Evolutionary conservation across 257 asterid species (phyloP), one percentile per base, ranked within the genome.

Genomic region (Jacaranda mimosifolia): DNA sequence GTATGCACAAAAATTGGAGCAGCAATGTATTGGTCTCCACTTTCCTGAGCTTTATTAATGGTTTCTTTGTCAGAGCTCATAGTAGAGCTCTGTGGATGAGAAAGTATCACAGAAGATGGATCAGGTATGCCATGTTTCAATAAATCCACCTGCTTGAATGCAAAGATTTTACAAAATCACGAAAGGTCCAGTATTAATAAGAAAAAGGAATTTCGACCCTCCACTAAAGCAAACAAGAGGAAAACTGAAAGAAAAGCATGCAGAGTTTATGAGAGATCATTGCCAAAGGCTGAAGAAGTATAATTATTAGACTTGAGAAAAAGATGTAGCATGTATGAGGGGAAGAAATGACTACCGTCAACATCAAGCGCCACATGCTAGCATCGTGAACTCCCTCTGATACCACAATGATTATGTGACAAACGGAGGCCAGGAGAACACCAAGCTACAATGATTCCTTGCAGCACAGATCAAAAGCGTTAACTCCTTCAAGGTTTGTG

Each of bases 311-410:
- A 62, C 71, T 46, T 53, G 55, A 32, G 17, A 69, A 60, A 51
- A 14, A 42, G 9, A 32, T n/a, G 38, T 13, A 45, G 66, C 38
- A 80, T 12, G 56, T 48, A 46, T 14, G 68, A 70, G 68, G 43
- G 63, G 65, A 74, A 35, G 46, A 77, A 26, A 65, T 64, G 63
- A 40, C 51, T 90, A 94, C 98, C 97, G 96, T 93, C 56, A 79
- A 79, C 94, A 95, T 86, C 80, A 95, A 86, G 66, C 84, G 97
- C 99, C 98, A 95, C 97, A 95, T 91, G 90, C 88, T 84, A 79
- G 86, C 77, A 82, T 91, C 97, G 58, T 87, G 93, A 80, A 87
- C 89, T 82, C 98, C 98, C 78, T 91, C 97, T 0, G 99, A 93
- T 17, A 90, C 97, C 88, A 95, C 98, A 78, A 95, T 83, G 55